Percentiles rank a stretch among this genome's conserved stretches.
These are phyloP conservation scores for Curvularia spicifera DNA, from an alignment of 2,329 filamentous ascomycete genomes.

Conservation along the genomic window DNA sequence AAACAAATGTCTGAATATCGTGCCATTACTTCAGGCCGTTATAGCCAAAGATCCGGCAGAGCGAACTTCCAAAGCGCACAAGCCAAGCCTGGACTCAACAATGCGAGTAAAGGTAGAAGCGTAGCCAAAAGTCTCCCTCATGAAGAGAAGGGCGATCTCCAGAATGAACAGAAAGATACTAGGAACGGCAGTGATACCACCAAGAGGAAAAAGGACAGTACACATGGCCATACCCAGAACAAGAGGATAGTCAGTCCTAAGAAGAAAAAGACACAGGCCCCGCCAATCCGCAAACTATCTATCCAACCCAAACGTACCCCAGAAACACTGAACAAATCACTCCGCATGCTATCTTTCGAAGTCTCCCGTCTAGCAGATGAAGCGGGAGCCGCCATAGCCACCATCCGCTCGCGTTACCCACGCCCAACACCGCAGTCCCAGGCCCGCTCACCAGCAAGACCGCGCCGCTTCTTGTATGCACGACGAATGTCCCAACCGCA, in stretches of 20 bases:
- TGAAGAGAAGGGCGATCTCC: not conserved
- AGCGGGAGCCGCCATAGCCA: not conserved
- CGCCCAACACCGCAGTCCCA: not conserved
- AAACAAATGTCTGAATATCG: not conserved
- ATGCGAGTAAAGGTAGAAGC: not conserved
- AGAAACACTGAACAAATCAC: not conserved
- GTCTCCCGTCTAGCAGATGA: slow-evolving; percentile 6
- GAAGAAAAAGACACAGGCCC: not conserved
- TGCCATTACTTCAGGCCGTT: slow-evolving; percentile 1
- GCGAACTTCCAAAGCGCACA: not conserved
- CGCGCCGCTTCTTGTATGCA: not conserved
- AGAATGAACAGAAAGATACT: not conserved
- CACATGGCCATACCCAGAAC: not conserved
- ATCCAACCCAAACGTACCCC: not conserved
- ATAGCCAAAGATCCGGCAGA: not conserved
- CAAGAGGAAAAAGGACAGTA: not conserved
- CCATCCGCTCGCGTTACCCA: not conserved
- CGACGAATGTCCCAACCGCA: not conserved
- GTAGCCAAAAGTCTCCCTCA: not conserved
- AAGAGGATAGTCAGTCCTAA: not conserved
- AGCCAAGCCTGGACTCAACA: not conserved
- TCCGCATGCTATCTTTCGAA: not conserved
- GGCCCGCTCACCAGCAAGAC: not conserved
- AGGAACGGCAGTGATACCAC: not conserved
- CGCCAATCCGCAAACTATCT: slow-evolving; percentile 2